Conservation (phyloP, 306 rosid genomes). For the Fragaria nilgerrensis region DNA sequence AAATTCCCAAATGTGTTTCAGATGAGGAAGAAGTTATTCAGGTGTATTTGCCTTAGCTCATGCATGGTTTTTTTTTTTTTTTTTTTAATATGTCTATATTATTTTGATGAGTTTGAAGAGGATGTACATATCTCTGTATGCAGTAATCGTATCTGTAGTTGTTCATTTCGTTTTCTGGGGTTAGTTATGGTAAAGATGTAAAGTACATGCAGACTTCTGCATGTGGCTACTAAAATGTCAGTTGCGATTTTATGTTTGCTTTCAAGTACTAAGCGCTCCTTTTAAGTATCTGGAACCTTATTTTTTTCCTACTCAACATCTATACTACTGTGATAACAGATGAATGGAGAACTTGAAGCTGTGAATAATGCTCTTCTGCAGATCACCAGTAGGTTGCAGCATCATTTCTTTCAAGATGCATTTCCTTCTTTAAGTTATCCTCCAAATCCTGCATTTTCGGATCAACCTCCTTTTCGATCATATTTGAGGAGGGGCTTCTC, state of each 20-base stretch:
- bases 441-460: constrained; percentile 67
- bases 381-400: constrained; percentile 76
- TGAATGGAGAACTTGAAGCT: constrained; percentile 84
- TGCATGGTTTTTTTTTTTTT: constrained; percentile 18
- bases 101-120: constrained; percentile 13
- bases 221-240: constrained; percentile 8
- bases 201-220: constrained; percentile 19
- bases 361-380: constrained; percentile 90
- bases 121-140: background rate
- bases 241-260: constrained; percentile 10
- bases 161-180: background rate
- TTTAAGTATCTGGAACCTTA: background rate
- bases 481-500: constrained; percentile 74
- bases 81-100: background rate
- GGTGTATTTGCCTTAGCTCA: constrained; percentile 41
- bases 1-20: constrained; percentile 76
- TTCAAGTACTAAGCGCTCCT: background rate
- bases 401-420: constrained; percentile 71
- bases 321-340: constrained; percentile 45
- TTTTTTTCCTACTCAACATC: background rate
- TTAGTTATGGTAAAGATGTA: background rate
- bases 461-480: constrained; percentile 72
- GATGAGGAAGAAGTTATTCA: constrained; percentile 91
- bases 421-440: constrained; percentile 70
- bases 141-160: background rate